Conservation (phyloP, 768 basidiomycete species). For the Boletus eberwhitei region DNA sequence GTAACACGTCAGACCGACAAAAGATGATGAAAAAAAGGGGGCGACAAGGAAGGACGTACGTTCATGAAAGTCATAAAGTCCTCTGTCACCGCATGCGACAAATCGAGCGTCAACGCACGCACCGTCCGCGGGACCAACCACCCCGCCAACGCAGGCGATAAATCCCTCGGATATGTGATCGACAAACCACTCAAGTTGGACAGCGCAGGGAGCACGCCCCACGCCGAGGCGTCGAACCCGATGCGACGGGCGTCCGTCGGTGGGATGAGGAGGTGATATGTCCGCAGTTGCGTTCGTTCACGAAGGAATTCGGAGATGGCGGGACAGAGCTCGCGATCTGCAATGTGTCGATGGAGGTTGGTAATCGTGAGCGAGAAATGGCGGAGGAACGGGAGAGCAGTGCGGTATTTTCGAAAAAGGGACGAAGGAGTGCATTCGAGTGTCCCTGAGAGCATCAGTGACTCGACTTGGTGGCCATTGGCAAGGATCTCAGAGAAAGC, state of each 20-base stretch:
- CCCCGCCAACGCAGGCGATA: conserved; percentile 58
- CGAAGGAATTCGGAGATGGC: conserved; percentile 66
- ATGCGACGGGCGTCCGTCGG: conserved; percentile 45
- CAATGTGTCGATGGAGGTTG: conserved; percentile 40
- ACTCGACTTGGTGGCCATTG: conserved; percentile 63
- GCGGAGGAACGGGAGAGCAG: conserved; percentile 57
- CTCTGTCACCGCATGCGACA: conserved; percentile 33
- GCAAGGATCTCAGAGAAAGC: conserved; percentile 57
- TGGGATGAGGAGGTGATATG: conserved; percentile 48
- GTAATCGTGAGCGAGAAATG: conserved; percentile 58
- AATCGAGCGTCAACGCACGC: conserved; percentile 44
- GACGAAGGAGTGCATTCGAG: conserved; percentile 51
- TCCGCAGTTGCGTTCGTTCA: conserved; percentile 48
- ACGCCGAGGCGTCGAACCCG: conserved; percentile 67
- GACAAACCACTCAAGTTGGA: conserved; percentile 48
- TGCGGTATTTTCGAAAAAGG: conserved; percentile 43
- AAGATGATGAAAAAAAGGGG: neutral
- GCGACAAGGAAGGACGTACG: conserved; percentile 23
- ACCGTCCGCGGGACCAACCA: conserved; percentile 65
- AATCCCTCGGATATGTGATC: conserved; percentile 62
- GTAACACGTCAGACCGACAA: neutral
- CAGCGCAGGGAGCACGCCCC: conserved; percentile 67
- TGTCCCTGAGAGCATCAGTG: conserved; percentile 50
- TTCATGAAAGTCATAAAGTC: conserved; percentile 44
- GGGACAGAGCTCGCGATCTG: conserved; percentile 64